phyloP scores from a whole-genome alignment of 306 rosid genomes.

The Cucurbita pepo region DNA sequence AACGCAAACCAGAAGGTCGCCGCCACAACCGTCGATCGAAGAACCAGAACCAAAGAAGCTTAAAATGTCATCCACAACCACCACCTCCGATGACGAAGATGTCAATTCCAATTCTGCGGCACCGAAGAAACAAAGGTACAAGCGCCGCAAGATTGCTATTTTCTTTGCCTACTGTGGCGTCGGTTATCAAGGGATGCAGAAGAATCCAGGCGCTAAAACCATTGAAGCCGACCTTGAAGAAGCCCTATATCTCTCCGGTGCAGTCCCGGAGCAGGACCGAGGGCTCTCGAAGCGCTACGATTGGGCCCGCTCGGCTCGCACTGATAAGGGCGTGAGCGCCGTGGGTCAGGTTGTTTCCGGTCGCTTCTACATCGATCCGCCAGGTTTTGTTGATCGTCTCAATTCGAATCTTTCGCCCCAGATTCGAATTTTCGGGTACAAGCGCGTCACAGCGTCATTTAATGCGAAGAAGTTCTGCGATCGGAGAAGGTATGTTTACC shows the following conservation, averaged over 20 bases:
- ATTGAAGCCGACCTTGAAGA: slow-evolving; percentile 91
- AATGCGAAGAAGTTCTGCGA: slow-evolving; percentile 91
- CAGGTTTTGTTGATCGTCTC: slow-evolving; percentile 81
- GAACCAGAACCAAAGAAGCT: slow-evolving; percentile 48
- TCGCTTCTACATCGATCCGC: slow-evolving; percentile 79
- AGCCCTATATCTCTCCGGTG: slow-evolving; percentile 58
- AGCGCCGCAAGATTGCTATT: slow-evolving; percentile 74
- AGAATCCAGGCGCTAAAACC: slow-evolving; percentile 94
- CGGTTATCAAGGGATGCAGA: slow-evolving; percentile 96
- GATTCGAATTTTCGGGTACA: slow-evolving; percentile 71
- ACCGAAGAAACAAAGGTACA: slow-evolving; percentile 36
- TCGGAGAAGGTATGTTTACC: slow-evolving; percentile 87
- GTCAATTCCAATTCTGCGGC: slow-evolving; percentile 7
- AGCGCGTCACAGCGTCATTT: slow-evolving; percentile 72
- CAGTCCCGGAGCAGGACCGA: slow-evolving; percentile 75
- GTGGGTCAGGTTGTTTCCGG: slow-evolving; percentile 93
- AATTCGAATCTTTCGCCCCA: slow-evolving; percentile 61
- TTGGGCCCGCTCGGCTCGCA: slow-evolving; percentile 91
- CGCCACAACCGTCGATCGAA: slow-evolving; percentile 13
- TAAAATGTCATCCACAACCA: slow-evolving; percentile 65
- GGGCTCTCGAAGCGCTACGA: slow-evolving; percentile 56
- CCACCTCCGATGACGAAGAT: slow-evolving; percentile 61
- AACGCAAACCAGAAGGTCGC: slow-evolving; percentile 18
- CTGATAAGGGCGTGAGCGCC: slow-evolving; percentile 96
- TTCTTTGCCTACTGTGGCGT: slow-evolving; percentile 91